Conservation (phyloP, 768 basidiomycete genomes). For the Suillus americanus region DNA sequence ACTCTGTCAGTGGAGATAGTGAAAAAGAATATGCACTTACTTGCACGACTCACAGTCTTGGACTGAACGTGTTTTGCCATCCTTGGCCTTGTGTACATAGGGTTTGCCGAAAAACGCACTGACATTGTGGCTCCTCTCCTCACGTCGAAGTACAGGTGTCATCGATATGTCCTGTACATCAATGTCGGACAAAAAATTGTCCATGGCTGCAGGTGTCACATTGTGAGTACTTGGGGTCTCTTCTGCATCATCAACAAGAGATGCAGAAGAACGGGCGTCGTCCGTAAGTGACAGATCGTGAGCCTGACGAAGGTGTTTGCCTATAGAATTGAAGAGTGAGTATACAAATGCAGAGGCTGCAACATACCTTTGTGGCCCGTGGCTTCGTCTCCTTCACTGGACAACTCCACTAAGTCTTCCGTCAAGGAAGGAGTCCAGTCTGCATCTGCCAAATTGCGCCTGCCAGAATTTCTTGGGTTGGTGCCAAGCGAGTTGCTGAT, state of each 20-base stretch:
- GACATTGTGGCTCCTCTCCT: too few relatives aligned
- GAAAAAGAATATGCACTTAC: too few relatives aligned
- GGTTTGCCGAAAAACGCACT: too few relatives aligned
- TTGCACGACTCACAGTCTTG: too few relatives aligned
- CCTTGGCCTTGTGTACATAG: too few relatives aligned
- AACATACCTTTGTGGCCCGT: not conserved
- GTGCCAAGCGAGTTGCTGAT: not conserved
- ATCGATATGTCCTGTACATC: too few relatives aligned
- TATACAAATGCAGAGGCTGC: not conserved
- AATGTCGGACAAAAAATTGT: too few relatives aligned
- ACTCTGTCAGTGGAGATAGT: too few relatives aligned
- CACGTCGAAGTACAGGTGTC: too few relatives aligned
- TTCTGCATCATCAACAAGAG: not conserved
- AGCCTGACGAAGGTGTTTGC: not conserved
- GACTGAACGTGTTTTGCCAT: too few relatives aligned
- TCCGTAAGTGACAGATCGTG: not conserved
- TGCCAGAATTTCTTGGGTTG: not conserved
- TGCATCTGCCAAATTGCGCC: not conserved
- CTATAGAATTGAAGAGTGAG: not conserved
- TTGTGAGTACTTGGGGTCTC: too few relatives aligned
- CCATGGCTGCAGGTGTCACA: too few relatives aligned
- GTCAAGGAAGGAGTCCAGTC: not conserved
- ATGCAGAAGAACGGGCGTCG: not conserved
- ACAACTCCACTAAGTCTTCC: not conserved
- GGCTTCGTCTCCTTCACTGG: not conserved